Base-by-base conservation (phyloP, 345 rosid species). In the Acer negundo region DNA sequence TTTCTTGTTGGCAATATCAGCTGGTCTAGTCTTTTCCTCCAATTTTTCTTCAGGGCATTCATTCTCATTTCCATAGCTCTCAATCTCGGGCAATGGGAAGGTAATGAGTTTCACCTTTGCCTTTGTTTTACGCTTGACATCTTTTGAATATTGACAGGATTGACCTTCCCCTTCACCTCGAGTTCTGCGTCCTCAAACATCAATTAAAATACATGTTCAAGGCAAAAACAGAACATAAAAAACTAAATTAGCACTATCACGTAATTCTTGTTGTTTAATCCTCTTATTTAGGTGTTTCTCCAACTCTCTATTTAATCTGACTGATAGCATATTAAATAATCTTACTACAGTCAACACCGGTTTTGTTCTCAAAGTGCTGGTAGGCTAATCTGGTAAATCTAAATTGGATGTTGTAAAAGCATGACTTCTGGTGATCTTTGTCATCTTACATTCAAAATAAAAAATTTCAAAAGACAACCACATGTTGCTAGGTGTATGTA, bases 151-250 rank as follows among this genome's bases (percentile, higher is more conserved):
- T 40, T 24, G 3, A 2, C 7, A 53, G 42, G 76, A 58, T 73
- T 68, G 11, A 46, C 76, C 69, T 62, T 73, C 23, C 69, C 76
- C 22, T 9, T 46, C 17, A 73, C 68, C 76, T 42, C 69, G 6
- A 73, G 68, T 24, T 44, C 24, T 11, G 28, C 19, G 42, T 31
- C 22, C 17, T 24, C 4, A 74, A 44, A 62, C 9, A 16, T 20
- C 64, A 4, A 17, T 62, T 9, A 42, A 72, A 42, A 11, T 1
- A 16, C 31, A 53, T 17, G 17, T 70, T n/a, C 53, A 20, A 58
- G 12, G 42, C 12, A 26, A 44, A 11, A 31, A 24, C 16, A 15
- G 17, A 24, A 49, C 42, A 26, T 8, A 20, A 15, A 26, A 69
- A 47, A 47, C 1, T 59, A 59, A 9, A 46, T 10, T 9, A 46